Conservation (phyloP, 2,329 filamentous ascomycete genomes). For the Emericellopsis atlantica region DNA sequence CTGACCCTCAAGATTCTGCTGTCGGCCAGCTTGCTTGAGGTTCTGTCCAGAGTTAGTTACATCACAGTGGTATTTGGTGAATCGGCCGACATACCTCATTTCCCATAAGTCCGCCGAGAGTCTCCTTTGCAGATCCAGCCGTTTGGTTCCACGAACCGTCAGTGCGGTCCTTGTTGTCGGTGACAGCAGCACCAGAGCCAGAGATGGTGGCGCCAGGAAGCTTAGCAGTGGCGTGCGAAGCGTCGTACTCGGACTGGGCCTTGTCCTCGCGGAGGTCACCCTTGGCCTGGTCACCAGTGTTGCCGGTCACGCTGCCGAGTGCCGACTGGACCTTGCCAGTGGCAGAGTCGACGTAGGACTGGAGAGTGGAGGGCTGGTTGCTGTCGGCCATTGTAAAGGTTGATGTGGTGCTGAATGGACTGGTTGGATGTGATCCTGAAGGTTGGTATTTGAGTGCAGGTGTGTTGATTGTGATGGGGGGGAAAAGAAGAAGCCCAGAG, state of each 20-base stretch:
- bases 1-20: constrained; percentile 73
- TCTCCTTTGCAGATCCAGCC: constrained; percentile 73
- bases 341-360: constrained; percentile 65
- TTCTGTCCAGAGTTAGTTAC: constrained; percentile 21
- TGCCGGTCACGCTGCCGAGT: constrained; percentile 63
- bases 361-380: constrained; percentile 53
- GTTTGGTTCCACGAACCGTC: constrained; percentile 80
- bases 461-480: not conserved
- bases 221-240: constrained; percentile 64
- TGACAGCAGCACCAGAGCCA: constrained; percentile 54
- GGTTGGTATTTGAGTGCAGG: not conserved
- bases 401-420: too few relatives aligned
- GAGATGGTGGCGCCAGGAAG: constrained; percentile 61
- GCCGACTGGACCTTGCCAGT: constrained; percentile 60
- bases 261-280: constrained; percentile 53
- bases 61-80: not conserved
- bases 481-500: too few relatives aligned
- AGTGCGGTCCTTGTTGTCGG: constrained; percentile 60
- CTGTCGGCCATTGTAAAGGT: constrained; percentile 15
- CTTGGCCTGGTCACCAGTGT: constrained; percentile 50
- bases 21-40: constrained; percentile 59
- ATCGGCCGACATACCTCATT: constrained; percentile 42
- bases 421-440: too few relatives aligned
- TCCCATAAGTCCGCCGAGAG: constrained; percentile 62
- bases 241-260: constrained; percentile 54